Base-by-base conservation (phyloP, 441 rosid genomes). In the Eruca vesicaria region DNA sequence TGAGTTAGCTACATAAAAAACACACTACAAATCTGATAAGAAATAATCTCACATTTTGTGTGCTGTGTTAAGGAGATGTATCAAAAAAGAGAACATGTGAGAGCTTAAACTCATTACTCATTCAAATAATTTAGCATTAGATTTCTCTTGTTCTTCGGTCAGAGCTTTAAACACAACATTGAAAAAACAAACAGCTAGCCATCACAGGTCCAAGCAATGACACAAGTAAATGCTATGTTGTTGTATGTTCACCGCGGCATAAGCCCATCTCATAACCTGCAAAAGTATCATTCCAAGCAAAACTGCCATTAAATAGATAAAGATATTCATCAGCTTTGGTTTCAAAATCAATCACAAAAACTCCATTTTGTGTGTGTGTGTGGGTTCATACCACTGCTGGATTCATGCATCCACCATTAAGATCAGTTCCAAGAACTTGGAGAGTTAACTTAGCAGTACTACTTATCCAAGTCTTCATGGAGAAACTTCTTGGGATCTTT, bases 231-330 rank as follows among this genome's bases (percentile, higher is more conserved):
- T 94, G 99, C 84, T 92, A 97, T 86, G 85, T 94, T 3, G 96
- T 89, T 75, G 89, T 82, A 74, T 92, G 98, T 77, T 92, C 92
- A 62, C 96, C 92, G 0, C 91, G 90, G 96, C 98, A 81, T 86
- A 90, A 14, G 99, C 98, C 99, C 99, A 92, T 75, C 99, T 98
- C 89, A 92, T 84, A 68, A 88, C 98, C 98, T 92, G 72, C 58
- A 82, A 19, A 74, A 12, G 14, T 4, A 15, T 59, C 33, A 75
- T 26, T 41, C 48, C 48, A 41, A 41, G 48, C 48, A 41, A 41
- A 73, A 66, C 14, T 45, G n/a, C 53, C 2, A 45, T n/a, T 5
- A 45, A 45, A 45, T 19, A 45, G 53, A 6, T 6, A 45, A 45
- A 45, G 53, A 45, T 16, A 41, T 12, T 12, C 48, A 41, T 41